These are phyloP conservation scores for Herpetomonas tarakana DNA, from an alignment of 208 protist species.

Conservation along the genomic window DNA sequence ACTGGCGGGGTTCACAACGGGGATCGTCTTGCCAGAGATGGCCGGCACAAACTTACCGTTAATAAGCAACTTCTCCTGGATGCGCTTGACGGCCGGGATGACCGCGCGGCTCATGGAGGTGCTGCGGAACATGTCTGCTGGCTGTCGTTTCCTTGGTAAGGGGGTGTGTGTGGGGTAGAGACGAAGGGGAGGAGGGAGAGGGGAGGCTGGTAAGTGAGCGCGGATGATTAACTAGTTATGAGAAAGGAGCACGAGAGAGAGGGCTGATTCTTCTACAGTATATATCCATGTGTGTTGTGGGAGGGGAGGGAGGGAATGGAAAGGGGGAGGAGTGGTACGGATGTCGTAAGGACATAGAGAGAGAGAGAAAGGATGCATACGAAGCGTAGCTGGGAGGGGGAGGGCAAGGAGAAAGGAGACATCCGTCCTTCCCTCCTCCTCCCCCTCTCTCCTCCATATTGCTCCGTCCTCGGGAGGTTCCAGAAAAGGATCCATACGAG, in stretches of 20 bases:
- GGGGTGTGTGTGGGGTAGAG: neutral
- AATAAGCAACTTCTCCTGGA: conserved; percentile 85
- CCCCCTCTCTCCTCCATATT: too few relatives aligned
- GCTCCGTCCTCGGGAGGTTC: too few relatives aligned
- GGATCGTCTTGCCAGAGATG: conserved; percentile 64
- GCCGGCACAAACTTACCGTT: conserved; percentile 79
- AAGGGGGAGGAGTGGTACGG: neutral
- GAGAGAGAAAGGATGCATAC: neutral
- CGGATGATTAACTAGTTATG: too few relatives aligned
- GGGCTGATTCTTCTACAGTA: too few relatives aligned
- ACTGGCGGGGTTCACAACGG: conserved; percentile 72
- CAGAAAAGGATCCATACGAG: too few relatives aligned
- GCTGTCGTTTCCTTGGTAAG: conserved; percentile 1
- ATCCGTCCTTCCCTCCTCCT: conserved; percentile 3
- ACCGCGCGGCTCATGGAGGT: conserved; percentile 1
- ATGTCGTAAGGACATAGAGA: neutral
- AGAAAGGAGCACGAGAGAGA: too few relatives aligned
- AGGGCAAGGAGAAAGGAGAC: conserved; percentile 9
- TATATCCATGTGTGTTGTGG: too few relatives aligned
- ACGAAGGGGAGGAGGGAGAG: too few relatives aligned
- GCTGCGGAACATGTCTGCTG: conserved; percentile 11
- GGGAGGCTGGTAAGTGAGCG: too few relatives aligned
- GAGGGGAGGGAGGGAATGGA: conserved; percentile 1
- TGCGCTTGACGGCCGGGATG: conserved; percentile 22
- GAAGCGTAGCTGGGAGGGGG: neutral